These are phyloP conservation scores for Aspergillus mulundensis DNA, from an alignment of 495 filamentous ascomycete species.

Conservation along the genomic window DNA sequence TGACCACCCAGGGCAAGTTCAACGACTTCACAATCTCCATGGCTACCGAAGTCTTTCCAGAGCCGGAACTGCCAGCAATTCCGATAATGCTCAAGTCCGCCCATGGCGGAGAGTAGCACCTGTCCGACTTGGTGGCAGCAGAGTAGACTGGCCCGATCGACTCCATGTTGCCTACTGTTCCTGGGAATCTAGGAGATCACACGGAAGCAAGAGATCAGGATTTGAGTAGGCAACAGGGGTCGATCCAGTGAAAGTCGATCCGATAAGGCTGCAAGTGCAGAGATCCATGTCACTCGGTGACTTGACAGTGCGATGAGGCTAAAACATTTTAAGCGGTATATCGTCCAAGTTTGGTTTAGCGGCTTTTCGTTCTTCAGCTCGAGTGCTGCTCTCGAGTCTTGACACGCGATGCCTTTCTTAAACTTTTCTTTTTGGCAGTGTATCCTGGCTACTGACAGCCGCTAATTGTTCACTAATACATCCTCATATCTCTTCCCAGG, in stretches of 20 bases:
- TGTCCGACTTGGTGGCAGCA: constrained; percentile 37
- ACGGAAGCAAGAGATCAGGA: neutral
- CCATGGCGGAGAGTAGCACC: constrained; percentile 91
- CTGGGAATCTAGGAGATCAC: constrained; percentile 1
- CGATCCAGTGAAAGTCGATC: neutral
- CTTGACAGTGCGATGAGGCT: neutral
- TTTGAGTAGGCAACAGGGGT: constrained; percentile 1
- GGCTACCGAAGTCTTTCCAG: constrained; percentile 94
- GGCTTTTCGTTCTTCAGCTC: neutral
- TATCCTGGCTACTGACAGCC: no score
- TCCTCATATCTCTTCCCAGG: neutral
- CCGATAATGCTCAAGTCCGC: constrained; percentile 91
- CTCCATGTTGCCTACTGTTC: constrained; percentile 31
- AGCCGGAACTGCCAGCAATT: constrained; percentile 91
- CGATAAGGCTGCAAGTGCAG: constrained; percentile 1
- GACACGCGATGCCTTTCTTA: neutral
- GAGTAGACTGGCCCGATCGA: constrained; percentile 44
- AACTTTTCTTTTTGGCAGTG: no score
- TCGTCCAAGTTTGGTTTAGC: neutral
- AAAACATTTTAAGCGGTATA: constrained; percentile 12
- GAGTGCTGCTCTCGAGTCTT: neutral
- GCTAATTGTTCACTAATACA: no score
- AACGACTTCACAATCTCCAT: constrained; percentile 84
- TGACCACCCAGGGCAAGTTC: constrained; percentile 95
- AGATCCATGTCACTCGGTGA: neutral